Base-by-base conservation (phyloP, 1,139 yeast genomes). In the Spathaspora sp. region DNA sequence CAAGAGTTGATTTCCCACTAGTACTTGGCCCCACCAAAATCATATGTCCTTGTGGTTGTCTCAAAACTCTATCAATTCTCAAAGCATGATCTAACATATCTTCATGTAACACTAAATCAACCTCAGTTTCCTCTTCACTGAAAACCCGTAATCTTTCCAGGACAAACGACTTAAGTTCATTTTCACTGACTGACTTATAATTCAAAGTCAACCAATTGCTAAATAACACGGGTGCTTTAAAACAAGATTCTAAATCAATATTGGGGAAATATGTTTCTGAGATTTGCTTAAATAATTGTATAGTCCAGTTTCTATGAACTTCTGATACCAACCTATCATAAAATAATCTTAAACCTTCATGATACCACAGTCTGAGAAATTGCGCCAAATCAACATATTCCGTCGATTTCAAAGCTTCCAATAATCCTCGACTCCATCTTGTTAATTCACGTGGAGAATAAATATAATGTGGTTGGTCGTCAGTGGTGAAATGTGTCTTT, bases 361-460 rank as follows among this genome's bases (percentile, higher is more conserved):
- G 89, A 10, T 83, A 86, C 93, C 95, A 88, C 2, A 89, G 56
- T 34, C 91, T 68, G 0, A 87, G 63, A 20, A 89, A 63, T 0
- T 74, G 73, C 29, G 67, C 68, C 13, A 81, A 56, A 0, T 67
- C 57, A 1, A 70, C 51, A 27, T 67, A 61, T 3, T 69, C 70
- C 2, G 67, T 53, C 1, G 74, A 62, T 46, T 68, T 65, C 10
- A 86, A 57, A 0, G 86, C 85, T 43, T 79, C 80, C 44, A 80
- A 74, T 1, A 93, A 64, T n/a, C 97, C 96, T 50, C 87, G 74
- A 2, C 82, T 71, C 96, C 97, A 89, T 49, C 98, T 70, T 0
- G 98, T 89, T 23, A 93, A 72, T 59, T 93, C 99, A 61, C 98
- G 81, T 0, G 99, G 98, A 23, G 96, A 86, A 59, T 86, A 87